Base-by-base conservation (phyloP, 108 stramenopile species). In the Nannochloropsis oceanica region DNA sequence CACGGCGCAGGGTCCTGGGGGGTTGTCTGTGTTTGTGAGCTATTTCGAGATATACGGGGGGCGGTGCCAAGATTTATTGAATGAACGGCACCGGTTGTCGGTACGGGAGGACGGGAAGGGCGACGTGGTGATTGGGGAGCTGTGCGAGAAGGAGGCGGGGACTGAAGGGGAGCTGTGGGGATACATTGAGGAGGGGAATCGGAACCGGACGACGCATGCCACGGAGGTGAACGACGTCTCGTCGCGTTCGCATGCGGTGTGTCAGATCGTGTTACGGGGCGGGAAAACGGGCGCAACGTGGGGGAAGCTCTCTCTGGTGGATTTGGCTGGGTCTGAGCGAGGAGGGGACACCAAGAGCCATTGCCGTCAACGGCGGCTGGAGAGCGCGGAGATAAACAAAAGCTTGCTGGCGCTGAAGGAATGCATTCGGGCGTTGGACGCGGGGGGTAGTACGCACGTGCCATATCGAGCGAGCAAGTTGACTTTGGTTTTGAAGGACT, bases 21-120 rank as follows among this genome's bases (percentile, higher is more conserved):
- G 84, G 18, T 83, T 87, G 24, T 27, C 43, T 12, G 94, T 99
- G 14, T 86, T 91, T 82, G 94, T 95, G 42, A 94, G 94, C 80
- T 96, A 97, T 85, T 98, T 98, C 91, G 97, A 99, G 91, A 94
- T 98, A 27, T 99, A 99, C 88, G 96, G 97, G 27, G 97, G 97
- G n/a, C 88, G 93, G 25, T 93, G 97, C 89, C 96, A 96, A 85
- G 97, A 99, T 86, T 87, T 99, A 44, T 91, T 99, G 44, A 95
- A 98, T 87, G 90, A 95, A 43, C 93, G 99, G 18, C 91, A 95
- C 59, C 90, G 94, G 13, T 91, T 96, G 50, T 94, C 96, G 82
- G 93, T 92, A 44, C 89, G 97, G 25, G 97, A 99, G 86, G 97
- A 99, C 91, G 98, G 96, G n/a, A 93, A 93, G 85, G 97, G 98